phyloP scores from a whole-genome alignment of 148 eudicot genomes.

The Amaranthus palmeri region DNA sequence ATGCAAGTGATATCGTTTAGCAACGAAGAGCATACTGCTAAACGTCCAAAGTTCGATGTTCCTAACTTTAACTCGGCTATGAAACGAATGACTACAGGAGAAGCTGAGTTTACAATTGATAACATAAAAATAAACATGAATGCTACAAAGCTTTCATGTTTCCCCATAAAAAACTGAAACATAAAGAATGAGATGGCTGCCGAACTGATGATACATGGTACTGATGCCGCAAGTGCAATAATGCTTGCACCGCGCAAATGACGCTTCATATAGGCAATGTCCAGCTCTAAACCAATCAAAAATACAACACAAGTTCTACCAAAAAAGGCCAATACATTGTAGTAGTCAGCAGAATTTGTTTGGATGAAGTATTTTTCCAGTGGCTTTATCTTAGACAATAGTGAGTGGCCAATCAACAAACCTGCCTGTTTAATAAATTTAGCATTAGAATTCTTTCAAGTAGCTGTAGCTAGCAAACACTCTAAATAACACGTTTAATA shows the following conservation, averaged over 20 bases:
- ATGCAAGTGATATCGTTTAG: slow-evolving; percentile 45
- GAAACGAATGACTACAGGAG: slow-evolving; percentile 70
- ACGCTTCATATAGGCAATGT: slow-evolving; percentile 54
- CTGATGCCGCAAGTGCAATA: slow-evolving; percentile 40
- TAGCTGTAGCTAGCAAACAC: neutral
- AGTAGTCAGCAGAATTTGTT: slow-evolving; percentile 54
- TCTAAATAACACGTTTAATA: too few relatives aligned
- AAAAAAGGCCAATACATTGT: slow-evolving; percentile 65
- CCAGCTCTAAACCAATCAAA: slow-evolving; percentile 78
- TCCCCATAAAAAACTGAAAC: slow-evolving; percentile 26
- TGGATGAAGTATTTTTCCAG: slow-evolving; percentile 52
- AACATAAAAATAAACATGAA: slow-evolving; percentile 40
- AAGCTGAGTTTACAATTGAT: slow-evolving; percentile 53
- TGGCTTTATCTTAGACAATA: slow-evolving; percentile 40
- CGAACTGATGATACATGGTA: slow-evolving; percentile 52
- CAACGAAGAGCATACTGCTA: slow-evolving; percentile 60
- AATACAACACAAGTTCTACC: slow-evolving; percentile 76
- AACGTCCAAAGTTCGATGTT: slow-evolving; percentile 65
- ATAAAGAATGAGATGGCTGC: slow-evolving; percentile 41
- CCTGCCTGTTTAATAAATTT: slow-evolving; percentile 63
- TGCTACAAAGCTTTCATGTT: slow-evolving; percentile 24
- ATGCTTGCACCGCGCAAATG: slow-evolving; percentile 50
- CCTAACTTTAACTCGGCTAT: slow-evolving; percentile 62
- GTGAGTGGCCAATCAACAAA: slow-evolving; percentile 67
- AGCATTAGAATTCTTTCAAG: neutral